Base-by-base conservation (phyloP, 2,329 filamentous ascomycete species). In the Cercospora berteroae region DNA sequence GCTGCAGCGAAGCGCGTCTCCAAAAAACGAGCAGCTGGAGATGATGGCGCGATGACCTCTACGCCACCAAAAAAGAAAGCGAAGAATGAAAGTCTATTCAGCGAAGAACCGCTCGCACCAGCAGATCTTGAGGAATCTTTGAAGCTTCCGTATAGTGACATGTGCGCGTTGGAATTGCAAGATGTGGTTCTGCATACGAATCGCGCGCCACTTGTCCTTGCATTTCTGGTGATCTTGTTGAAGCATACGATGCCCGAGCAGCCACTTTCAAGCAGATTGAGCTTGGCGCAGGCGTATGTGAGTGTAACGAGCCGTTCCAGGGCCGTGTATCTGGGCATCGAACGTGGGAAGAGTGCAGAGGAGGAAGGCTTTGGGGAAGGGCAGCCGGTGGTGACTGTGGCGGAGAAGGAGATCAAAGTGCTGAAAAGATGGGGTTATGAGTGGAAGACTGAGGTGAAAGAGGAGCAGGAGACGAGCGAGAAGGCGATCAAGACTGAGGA, bases 221-320 rank as follows among this genome's bases (percentile, higher is more conserved):
- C 92, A 0, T 96, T 96, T 78, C 88, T 90, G 0, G 86, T 93
- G 13, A 86, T 88, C 67, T 77, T 94, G 59, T 77, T 96, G 57
- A 89, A 90, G 56, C 89, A 90, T 75, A 96, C 92, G 0, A 94
- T 94, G 89, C 91, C 93, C 0, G 89, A 91, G 71, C 93, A 97
- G 76, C 93, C 93, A 3, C 83, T 89, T 3, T 95, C 91, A n/a
- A 94, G 92, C 76, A 85, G 92, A 57, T 81, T 96, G 20, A 96
- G 92, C 75, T 81, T 97, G 20, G 91, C 89, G 0, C 93, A 96
- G 78, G 92, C 91, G 0, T 89, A 95, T 1, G 91, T 96, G 16
- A 94, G 91, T 76, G 88, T 88, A 29, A 95, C 94, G 75, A 93
- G 90, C 68, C 86, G 89, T 70, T 88, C 87, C 39, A 94, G 94